Conservation (phyloP, 768 basidiomycete genomes). For the Sistotremastrum suecicum region DNA sequence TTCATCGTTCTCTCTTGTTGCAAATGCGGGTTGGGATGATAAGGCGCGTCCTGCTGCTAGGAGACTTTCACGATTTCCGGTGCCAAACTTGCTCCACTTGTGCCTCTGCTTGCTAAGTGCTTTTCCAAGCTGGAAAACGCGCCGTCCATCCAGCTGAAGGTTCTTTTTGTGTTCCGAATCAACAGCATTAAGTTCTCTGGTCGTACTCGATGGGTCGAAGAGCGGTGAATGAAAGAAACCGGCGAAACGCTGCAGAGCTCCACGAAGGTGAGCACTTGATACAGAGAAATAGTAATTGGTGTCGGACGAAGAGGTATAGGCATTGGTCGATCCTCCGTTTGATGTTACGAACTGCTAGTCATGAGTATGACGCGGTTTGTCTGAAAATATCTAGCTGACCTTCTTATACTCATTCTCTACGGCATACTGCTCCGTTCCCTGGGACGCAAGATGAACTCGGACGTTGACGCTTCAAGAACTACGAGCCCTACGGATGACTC, state of each 20-base stretch:
- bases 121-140: conserved; percentile 93
- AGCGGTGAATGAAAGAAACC: conserved; percentile 90
- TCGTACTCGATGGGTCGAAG: conserved; percentile 73
- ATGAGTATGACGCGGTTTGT: background rate
- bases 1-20: conserved; percentile 11
- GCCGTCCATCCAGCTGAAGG: conserved; percentile 77
- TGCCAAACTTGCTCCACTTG: conserved; percentile 86
- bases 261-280: conserved; percentile 43
- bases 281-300: conserved; percentile 83
- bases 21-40: conserved; percentile 15
- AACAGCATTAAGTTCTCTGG: conserved; percentile 87
- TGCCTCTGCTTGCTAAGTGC: conserved; percentile 66
- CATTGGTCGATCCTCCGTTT: conserved; percentile 74
- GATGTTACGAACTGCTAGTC: conserved; percentile 61
- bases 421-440: conserved; percentile 78
- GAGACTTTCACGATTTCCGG: conserved; percentile 66
- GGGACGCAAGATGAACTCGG: background rate
- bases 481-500: conserved; percentile 11
- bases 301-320: conserved; percentile 82
- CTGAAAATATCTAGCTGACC: conserved; percentile 22
- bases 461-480: background rate
- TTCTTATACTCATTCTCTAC: conserved; percentile 91
- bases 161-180: conserved; percentile 98
- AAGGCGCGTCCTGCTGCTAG: conserved; percentile 35
- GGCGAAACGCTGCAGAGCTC: conserved; percentile 65